These are phyloP conservation scores for Alternaria burnsii DNA, from an alignment of 2,329 filamentous ascomycete species.

Conservation along the genomic window DNA sequence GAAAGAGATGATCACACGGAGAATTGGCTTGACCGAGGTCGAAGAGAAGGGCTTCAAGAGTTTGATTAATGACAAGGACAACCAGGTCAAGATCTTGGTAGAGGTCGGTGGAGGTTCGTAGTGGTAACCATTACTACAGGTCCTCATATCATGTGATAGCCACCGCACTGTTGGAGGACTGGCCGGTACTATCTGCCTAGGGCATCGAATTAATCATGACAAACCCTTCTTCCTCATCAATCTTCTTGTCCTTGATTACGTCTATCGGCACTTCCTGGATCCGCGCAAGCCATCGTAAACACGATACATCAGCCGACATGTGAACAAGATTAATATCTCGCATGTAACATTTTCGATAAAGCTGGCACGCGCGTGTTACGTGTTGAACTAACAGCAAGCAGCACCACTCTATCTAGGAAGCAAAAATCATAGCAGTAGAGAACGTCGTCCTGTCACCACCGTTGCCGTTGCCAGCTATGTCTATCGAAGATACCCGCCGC, in stretches of 20 bases:
- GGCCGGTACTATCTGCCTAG: background rate
- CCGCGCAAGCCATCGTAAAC: background rate
- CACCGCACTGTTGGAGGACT: background rate
- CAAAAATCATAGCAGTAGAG: background rate
- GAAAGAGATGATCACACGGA: slow-evolving; percentile 60
- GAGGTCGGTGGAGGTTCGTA: slow-evolving; percentile 42
- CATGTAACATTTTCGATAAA: background rate
- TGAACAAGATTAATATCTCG: too few species aligned
- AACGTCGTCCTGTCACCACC: too few species aligned
- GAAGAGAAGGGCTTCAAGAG: slow-evolving; percentile 58
- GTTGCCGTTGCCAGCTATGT: too few species aligned
- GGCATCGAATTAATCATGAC: background rate
- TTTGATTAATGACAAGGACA: slow-evolving; percentile 59
- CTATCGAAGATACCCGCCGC: too few species aligned
- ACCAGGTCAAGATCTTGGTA: slow-evolving; percentile 60
- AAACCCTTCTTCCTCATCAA: background rate
- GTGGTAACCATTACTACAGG: background rate
- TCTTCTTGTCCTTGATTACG: background rate
- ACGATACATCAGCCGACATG: background rate
- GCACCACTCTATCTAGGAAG: background rate
- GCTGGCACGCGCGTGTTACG: background rate
- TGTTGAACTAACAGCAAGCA: slow-evolving; percentile 1
- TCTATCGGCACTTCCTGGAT: background rate
- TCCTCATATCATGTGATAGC: background rate
- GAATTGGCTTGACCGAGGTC: slow-evolving; percentile 57